These are phyloP conservation scores for Zygoascus flipseniorum DNA, from an alignment of 805 yeast species.

Conservation along the genomic window DNA sequence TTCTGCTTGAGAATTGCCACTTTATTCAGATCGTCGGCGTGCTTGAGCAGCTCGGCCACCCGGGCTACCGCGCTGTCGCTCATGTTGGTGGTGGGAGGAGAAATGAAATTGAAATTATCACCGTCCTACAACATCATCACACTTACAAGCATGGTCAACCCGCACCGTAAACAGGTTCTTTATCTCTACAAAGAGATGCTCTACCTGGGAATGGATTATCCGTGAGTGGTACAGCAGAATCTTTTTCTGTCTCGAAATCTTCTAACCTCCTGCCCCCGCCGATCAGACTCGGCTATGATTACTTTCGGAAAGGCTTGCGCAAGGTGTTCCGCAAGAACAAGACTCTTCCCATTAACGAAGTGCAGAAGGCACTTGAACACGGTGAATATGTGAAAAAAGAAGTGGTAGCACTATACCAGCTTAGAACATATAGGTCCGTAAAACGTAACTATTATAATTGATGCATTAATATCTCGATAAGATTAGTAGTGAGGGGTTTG, in stretches of 20 bases:
- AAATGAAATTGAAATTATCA: not conserved
- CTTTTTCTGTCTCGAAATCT: not conserved
- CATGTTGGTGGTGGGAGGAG: conserved; percentile 2
- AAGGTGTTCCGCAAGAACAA: conserved; percentile 25
- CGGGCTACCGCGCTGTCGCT: conserved; percentile 12
- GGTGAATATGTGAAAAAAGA: conserved; percentile 33
- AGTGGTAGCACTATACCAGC: conserved; percentile 28
- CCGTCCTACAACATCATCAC: not conserved
- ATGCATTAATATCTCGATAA: not conserved
- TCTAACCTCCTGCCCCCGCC: not conserved
- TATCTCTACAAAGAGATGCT: conserved; percentile 31
- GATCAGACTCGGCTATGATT: conserved; percentile 23
- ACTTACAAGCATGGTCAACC: not conserved
- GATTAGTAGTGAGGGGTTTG: not conserved
- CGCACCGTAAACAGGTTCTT: conserved; percentile 17
- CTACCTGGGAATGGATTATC: conserved; percentile 32
- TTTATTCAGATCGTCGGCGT: conserved; percentile 28
- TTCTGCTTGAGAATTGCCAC: conserved; percentile 27
- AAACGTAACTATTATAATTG: conserved; percentile 24
- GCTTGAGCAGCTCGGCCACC: conserved; percentile 20
- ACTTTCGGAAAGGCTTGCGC: conserved; percentile 23
- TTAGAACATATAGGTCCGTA: conserved; percentile 30
- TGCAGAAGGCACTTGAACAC: conserved; percentile 24
- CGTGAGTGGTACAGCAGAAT: conserved; percentile 17
- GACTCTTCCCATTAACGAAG: conserved; percentile 19